These are phyloP conservation scores for Emericellopsis terricola DNA, from an alignment of 495 filamentous ascomycete genomes.

Conservation along the genomic window DNA sequence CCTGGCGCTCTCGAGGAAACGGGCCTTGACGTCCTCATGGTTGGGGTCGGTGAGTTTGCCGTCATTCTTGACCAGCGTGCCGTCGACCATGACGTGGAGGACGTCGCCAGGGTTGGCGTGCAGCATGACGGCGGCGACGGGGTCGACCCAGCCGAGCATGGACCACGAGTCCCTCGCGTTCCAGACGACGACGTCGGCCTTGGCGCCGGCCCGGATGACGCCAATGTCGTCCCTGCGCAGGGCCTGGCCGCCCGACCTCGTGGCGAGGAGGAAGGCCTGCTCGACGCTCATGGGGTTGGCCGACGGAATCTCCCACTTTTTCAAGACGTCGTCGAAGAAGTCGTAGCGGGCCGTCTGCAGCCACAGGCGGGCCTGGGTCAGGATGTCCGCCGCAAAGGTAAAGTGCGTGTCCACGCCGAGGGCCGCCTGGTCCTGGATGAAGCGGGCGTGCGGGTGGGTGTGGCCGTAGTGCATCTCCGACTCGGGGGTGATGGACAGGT, in stretches of 20 bases:
- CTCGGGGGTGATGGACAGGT: conserved; percentile 27
- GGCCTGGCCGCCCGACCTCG: conserved; percentile 25
- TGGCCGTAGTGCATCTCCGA: conserved; percentile 28
- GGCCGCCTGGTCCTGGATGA: conserved; percentile 21
- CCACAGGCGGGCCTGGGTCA: conserved; percentile 26
- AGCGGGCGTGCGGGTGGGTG: conserved; percentile 13
- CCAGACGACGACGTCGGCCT: conserved; percentile 34
- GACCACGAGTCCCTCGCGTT: conserved; percentile 19
- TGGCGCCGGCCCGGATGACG: conserved; percentile 22
- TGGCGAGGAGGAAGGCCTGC: conserved; percentile 32
- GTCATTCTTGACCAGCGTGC: conserved; percentile 6
- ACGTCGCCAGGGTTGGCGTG: conserved; percentile 30
- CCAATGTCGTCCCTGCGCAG: conserved; percentile 27
- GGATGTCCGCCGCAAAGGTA: conserved; percentile 22
- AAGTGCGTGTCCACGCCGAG: conserved; percentile 29
- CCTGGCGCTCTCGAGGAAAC: conserved; percentile 6
- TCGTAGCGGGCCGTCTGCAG: conserved; percentile 16
- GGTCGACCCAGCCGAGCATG: conserved; percentile 30
- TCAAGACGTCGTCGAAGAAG: conserved; percentile 16
- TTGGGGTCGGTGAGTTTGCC: conserved; percentile 2
- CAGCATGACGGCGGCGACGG: conserved; percentile 32
- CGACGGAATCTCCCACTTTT: conserved; percentile 16
- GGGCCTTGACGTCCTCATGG: conserved; percentile 3
- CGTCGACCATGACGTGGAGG: conserved; percentile 15
- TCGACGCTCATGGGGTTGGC: conserved; percentile 25